Percentiles rank a stretch among this genome's conserved stretches.
Evolutionary conservation across 2,329 filamentous ascomycete species (phyloP).

Genomic region (Pseudohalonectria lignicola): DNA sequence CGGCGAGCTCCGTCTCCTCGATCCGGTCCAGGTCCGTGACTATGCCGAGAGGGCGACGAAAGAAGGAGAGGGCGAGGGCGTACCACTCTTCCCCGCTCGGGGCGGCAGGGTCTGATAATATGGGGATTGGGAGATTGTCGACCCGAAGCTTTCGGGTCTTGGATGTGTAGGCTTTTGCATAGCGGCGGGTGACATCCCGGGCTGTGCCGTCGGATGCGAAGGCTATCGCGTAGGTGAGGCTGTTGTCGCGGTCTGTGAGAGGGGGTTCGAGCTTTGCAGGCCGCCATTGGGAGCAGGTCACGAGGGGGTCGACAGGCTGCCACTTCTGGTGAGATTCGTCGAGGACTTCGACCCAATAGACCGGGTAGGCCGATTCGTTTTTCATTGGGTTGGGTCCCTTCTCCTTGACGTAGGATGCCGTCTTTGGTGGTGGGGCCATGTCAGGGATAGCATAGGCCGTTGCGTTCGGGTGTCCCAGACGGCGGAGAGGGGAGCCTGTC

Average conservation of each 20-base stretch:
- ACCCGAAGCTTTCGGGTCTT: constrained; percentile 79
- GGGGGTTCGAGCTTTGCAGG: constrained; percentile 74
- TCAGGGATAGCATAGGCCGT: constrained; percentile 38
- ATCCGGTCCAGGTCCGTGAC: constrained; percentile 65
- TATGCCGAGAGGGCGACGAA: constrained; percentile 21
- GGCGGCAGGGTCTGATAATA: neutral
- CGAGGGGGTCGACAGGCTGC: constrained; percentile 77
- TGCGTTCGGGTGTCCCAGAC: constrained; percentile 43
- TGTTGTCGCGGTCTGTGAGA: constrained; percentile 63
- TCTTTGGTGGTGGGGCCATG: constrained; percentile 17
- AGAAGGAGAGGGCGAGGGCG: constrained; percentile 37
- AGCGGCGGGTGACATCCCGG: constrained; percentile 78
- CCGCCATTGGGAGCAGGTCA: constrained; percentile 69
- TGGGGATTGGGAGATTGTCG: constrained; percentile 31
- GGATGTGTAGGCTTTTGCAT: constrained; percentile 78
- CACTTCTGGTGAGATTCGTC: constrained; percentile 82
- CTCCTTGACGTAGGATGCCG: neutral
- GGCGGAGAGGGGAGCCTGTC: constrained; percentile 28
- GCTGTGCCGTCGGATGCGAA: constrained; percentile 73
- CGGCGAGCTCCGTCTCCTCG: constrained; percentile 66
- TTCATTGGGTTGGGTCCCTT: constrained; percentile 31
- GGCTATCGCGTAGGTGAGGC: constrained; percentile 71
- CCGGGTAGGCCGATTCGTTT: constrained; percentile 68
- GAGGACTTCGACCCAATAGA: constrained; percentile 93
- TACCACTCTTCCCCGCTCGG: constrained; percentile 31